phyloP scores from a whole-genome alignment of 768 basidiomycete species.

The Dictyophora rubrovolvata region DNA sequence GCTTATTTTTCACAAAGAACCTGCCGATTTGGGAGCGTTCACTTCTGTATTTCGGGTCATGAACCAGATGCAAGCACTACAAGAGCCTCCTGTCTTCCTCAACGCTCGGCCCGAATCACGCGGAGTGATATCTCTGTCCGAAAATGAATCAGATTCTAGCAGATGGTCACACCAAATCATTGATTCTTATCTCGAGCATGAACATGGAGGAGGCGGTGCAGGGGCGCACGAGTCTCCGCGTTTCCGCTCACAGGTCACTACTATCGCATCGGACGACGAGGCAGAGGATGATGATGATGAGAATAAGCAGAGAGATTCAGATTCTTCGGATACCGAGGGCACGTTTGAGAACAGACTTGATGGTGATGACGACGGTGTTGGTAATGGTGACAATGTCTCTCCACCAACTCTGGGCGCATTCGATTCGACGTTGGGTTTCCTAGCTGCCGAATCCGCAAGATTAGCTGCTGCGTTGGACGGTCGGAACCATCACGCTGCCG shows the following conservation, averaged over 20 bases:
- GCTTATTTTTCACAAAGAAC: constrained; percentile 28
- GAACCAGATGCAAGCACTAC: constrained; percentile 42
- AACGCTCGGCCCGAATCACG: constrained; percentile 23
- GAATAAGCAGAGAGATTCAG: constrained; percentile 7
- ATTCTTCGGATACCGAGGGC: constrained; percentile 29
- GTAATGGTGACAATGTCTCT: constrained; percentile 10
- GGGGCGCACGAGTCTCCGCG: neutral
- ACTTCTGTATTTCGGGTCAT: constrained; percentile 59
- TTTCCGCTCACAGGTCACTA: constrained; percentile 17
- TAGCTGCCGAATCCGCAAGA: constrained; percentile 58
- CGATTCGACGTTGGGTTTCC: constrained; percentile 64
- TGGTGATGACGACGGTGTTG: constrained; percentile 15
- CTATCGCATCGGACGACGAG: constrained; percentile 19
- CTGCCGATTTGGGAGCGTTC: constrained; percentile 68
- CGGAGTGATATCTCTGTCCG: constrained; percentile 20
- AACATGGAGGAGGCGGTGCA: neutral
- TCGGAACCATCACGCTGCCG: constrained; percentile 22
- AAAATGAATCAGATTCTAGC: constrained; percentile 40
- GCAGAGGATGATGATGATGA: constrained; percentile 12
- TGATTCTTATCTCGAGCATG: constrained; percentile 40
- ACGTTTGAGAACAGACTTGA: constrained; percentile 20
- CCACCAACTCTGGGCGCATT: constrained; percentile 65
- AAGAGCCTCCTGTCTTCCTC: constrained; percentile 23
- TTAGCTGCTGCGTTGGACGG: constrained; percentile 31
- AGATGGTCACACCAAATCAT: constrained; percentile 56